A percentile compares a stretch with the other conserved stretches of the same genome.
Evolutionary conservation across 805 yeast species (phyloP).

Genomic region (Saccharomyces jurei): DNA sequence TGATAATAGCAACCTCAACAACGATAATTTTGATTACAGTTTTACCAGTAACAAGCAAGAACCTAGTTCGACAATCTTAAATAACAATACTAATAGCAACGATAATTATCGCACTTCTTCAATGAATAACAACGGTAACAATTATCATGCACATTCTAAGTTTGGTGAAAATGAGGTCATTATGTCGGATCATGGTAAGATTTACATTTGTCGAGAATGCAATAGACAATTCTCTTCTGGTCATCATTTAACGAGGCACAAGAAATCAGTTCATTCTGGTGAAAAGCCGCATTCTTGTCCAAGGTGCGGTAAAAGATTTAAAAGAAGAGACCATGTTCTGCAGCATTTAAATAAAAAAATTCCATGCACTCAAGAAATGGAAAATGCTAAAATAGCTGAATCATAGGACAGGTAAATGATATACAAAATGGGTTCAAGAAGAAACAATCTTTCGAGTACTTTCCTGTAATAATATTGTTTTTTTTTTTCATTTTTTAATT

Average conservation of each 20-base stretch:
- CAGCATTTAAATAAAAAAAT: conserved; percentile 32
- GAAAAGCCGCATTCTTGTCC: conserved; percentile 33
- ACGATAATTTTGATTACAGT: conserved; percentile 3
- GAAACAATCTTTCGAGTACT: neutral
- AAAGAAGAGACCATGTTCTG: conserved; percentile 33
- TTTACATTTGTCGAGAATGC: conserved; percentile 31
- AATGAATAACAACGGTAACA: neutral
- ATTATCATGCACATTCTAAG: neutral
- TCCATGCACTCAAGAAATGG: conserved; percentile 22
- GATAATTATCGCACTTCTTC: conserved; percentile 5
- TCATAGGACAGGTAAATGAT: neutral
- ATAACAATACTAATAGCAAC: neutral
- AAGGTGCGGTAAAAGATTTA: conserved; percentile 31
- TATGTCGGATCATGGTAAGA: conserved; percentile 30
- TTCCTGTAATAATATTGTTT: neutral
- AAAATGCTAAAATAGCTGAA: neutral
- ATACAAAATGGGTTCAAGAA: neutral
- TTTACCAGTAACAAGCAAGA: neutral
- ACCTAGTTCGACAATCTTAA: neutral
- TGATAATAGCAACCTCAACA: conserved; percentile 1
- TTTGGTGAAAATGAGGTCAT: conserved; percentile 22
- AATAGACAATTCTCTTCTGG: conserved; percentile 32
- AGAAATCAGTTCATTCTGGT: conserved; percentile 33
- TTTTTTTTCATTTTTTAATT: neutral
- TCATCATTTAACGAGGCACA: conserved; percentile 33